Conservation (phyloP, 2,329 filamentous ascomycete genomes). For the Remersonia thermophila region DNA sequence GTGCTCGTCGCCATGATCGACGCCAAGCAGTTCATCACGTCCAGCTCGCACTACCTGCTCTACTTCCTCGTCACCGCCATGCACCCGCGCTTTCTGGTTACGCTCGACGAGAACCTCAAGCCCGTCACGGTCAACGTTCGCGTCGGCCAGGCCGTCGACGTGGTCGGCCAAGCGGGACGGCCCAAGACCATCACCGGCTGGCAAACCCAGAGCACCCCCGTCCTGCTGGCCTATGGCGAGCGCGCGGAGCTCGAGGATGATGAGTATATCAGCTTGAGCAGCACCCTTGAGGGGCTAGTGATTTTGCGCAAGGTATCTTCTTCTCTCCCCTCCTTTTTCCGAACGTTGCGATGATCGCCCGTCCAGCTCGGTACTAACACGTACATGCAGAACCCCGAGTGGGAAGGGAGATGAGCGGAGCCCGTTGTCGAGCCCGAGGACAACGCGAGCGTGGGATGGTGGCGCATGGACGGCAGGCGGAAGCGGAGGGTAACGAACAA, state of each 20-base stretch:
- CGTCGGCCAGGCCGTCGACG: slow-evolving; percentile 94
- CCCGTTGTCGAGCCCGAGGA: too few species aligned
- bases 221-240: slow-evolving; percentile 87
- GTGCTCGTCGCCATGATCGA: slow-evolving; percentile 92
- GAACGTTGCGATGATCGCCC: not conserved
- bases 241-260: slow-evolving; percentile 95
- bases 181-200: slow-evolving; percentile 99
- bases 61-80: slow-evolving; percentile 97
- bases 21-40: slow-evolving; percentile 68
- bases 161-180: slow-evolving; percentile 90
- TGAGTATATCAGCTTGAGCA: slow-evolving; percentile 86
- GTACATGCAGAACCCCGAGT: slow-evolving; percentile 38
- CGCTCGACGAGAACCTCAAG: slow-evolving; percentile 86
- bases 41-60: slow-evolving; percentile 73
- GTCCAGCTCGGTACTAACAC: slow-evolving; percentile 1
- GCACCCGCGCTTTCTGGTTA: slow-evolving; percentile 92
- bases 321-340: too few species aligned
- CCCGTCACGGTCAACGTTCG: slow-evolving; percentile 92
- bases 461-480: too few species aligned
- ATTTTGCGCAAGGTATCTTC: slow-evolving; percentile 87
- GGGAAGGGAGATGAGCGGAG: too few species aligned
- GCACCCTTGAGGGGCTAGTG: slow-evolving; percentile 83
- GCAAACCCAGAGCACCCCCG: slow-evolving; percentile 99
- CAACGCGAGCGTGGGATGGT: too few species aligned
- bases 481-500: too few species aligned